phyloP scores from a whole-genome alignment of 2,329 filamentous ascomycete species.

The Xylariaceae sp. region DNA sequence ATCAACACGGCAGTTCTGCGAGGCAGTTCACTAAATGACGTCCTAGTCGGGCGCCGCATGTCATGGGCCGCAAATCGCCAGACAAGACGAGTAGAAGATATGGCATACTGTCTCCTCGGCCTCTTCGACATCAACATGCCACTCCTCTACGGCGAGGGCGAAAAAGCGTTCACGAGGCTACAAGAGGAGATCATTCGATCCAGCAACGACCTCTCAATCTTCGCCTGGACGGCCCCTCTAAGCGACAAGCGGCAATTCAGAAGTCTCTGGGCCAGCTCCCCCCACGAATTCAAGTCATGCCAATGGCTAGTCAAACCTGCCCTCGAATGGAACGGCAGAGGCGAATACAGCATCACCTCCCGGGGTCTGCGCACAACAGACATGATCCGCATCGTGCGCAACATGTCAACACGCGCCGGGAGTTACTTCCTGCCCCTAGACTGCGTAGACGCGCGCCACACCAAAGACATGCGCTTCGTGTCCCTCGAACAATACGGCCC shows the following conservation, averaged over 20 bases:
- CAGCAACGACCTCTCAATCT: constrained; percentile 24
- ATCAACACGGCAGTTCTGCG: constrained; percentile 19
- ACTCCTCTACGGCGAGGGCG: constrained; percentile 26
- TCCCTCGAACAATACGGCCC: constrained; percentile 25
- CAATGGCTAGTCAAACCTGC: constrained; percentile 21
- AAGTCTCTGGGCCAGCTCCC: constrained; percentile 22
- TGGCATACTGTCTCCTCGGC: constrained; percentile 28
- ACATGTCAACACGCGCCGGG: constrained; percentile 11
- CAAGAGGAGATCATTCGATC: constrained; percentile 25
- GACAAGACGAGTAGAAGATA: constrained; percentile 26
- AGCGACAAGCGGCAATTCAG: constrained; percentile 18
- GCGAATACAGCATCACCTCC: constrained; percentile 24
- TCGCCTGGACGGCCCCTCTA: constrained; percentile 21
- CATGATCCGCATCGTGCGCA: constrained; percentile 21
- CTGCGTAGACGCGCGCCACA: constrained; percentile 23
- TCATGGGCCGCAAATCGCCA: constrained; percentile 24
- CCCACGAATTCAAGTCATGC: constrained; percentile 22
- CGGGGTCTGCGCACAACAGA: constrained; percentile 23
- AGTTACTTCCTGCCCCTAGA: constrained; percentile 25
- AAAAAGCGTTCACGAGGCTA: constrained; percentile 22
- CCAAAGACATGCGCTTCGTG: constrained; percentile 20
- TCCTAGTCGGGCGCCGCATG: constrained; percentile 23
- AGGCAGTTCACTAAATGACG: constrained; percentile 16
- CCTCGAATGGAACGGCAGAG: constrained; percentile 23
- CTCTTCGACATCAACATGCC: constrained; percentile 30